Evolutionary conservation across 768 basidiomycete genomes (phyloP), one percentile per base, ranked within the genome.

Genomic region (Crucibulum laeve): DNA sequence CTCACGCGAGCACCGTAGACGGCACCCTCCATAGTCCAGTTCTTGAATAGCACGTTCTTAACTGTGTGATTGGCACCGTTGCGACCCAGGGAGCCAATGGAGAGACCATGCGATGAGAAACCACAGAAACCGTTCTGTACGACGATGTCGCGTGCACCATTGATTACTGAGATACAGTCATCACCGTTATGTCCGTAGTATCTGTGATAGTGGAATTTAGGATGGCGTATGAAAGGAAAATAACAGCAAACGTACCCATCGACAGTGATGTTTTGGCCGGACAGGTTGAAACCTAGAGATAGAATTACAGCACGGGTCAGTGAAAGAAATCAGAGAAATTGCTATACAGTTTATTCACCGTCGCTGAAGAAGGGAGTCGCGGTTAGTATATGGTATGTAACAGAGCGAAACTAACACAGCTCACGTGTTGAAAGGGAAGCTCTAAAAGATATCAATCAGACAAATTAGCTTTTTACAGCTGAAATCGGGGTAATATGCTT

Each of bases 1-100:
- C 65, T 17, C 38, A 65, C 67, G 21, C 71, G 46, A 17, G 71
- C 69, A 1, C 69, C 73, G 47, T 74, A 75, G 4, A 74, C 69
- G 6, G 71, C 71, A n/a, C 67, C 67, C 15, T 72, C 66, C 64
- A 73, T 71, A 10, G 68, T 70, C 65, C 73, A 73, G 46, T 76
- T 70, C 45, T 69, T 67, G 56, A 75, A 70, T 13, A 69, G 44
- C 21, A 75, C 63, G 52, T 74, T 68, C 43, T 65, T 51, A 15
- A 77, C 73, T 3, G 62, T 69, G 35, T 66, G 64, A 19, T 61
- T 50, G 3, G 63, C 63, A 15, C 71, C 70, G 30, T 60, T 55
- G 11, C 63, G 61, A 24, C 74, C 73, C 24, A 74, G 55, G 25
- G 69, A 71, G 17, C 74, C 73, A 44, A 76, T 72, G 23, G 70